Conservation (phyloP, 306 rosid species). For the Sicyos edulis region DNA sequence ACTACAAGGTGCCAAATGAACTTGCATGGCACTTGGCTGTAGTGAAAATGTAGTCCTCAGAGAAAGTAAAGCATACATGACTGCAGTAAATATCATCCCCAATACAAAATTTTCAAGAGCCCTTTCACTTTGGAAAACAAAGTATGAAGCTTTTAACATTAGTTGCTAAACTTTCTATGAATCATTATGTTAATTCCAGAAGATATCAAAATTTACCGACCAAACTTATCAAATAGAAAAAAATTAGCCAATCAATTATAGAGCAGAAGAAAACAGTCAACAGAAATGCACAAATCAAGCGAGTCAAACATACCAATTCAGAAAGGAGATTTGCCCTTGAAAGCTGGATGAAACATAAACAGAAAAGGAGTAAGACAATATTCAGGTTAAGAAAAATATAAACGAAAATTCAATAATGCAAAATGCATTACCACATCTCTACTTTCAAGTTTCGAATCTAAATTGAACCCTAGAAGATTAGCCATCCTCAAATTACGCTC, state of each 20-base stretch:
- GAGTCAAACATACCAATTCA: conserved; percentile 60
- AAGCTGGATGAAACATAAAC: conserved; percentile 47
- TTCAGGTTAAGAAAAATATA: conserved; percentile 10
- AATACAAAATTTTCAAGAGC: neutral
- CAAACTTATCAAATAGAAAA: neutral
- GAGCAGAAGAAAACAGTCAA: conserved; percentile 2
- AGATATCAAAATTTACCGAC: neutral
- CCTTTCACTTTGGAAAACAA: neutral
- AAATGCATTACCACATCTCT: conserved; percentile 69
- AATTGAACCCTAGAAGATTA: conserved; percentile 83
- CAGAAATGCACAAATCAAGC: neutral
- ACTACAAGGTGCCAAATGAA: neutral
- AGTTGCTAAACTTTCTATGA: neutral
- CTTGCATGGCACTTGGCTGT: neutral
- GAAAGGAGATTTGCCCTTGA: conserved; percentile 79
- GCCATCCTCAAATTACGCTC: conserved; percentile 88
- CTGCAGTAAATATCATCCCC: neutral
- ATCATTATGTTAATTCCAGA: neutral
- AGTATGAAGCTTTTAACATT: neutral
- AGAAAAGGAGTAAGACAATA: neutral
- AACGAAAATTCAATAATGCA: conserved; percentile 16
- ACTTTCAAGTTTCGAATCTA: conserved; percentile 72
- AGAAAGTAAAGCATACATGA: neutral
- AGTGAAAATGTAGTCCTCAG: neutral
- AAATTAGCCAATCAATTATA: neutral